Conservation (phyloP, 768 basidiomycete genomes). For the Cystoderma amianthinum region DNA sequence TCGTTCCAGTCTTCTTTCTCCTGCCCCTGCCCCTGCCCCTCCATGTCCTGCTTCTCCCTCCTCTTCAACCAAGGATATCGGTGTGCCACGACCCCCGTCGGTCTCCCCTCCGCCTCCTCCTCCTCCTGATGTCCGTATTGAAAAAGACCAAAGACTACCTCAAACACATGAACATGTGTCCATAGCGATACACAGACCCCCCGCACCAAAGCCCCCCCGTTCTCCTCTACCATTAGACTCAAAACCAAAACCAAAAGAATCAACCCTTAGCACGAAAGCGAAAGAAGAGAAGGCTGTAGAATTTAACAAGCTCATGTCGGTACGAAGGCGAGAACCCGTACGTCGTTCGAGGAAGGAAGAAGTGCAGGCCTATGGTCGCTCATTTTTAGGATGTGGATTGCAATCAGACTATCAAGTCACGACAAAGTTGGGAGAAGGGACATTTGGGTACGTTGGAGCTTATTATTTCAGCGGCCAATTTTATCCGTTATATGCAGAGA, state of each 20-base stretch:
- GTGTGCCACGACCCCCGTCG: slow-evolving; percentile 7
- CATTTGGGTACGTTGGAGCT: slow-evolving; percentile 72
- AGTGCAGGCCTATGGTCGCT: slow-evolving; percentile 55
- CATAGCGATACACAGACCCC: slow-evolving; percentile 38
- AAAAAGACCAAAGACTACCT: slow-evolving; percentile 18
- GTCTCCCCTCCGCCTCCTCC: slow-evolving; percentile 11
- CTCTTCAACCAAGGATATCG: slow-evolving; percentile 8
- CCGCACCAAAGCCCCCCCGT: slow-evolving; percentile 36
- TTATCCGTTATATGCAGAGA: slow-evolving; percentile 42
- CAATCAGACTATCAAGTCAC: slow-evolving; percentile 75
- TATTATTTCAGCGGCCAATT: slow-evolving; percentile 4
- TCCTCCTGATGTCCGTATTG: slow-evolving; percentile 7
- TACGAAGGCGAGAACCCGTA: slow-evolving; percentile 35
- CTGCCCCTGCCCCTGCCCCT: slow-evolving; percentile 22
- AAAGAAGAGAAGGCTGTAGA: slow-evolving; percentile 19
- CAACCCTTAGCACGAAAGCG: slow-evolving; percentile 6
- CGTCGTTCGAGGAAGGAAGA: slow-evolving; percentile 61
- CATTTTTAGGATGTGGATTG: slow-evolving; percentile 62
- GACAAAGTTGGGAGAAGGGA: slow-evolving; percentile 92
- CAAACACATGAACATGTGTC: slow-evolving; percentile 29
- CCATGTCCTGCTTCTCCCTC: slow-evolving; percentile 12
- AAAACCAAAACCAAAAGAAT: slow-evolving; percentile 9
- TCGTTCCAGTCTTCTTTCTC: slow-evolving; percentile 10
- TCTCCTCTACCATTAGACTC: slow-evolving; percentile 34
- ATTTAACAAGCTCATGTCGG: slow-evolving; percentile 13